These are phyloP conservation scores for Naganishia sp. DNA, from an alignment of 1,284 basidiomycete genomes.

Conservation along the genomic window DNA sequence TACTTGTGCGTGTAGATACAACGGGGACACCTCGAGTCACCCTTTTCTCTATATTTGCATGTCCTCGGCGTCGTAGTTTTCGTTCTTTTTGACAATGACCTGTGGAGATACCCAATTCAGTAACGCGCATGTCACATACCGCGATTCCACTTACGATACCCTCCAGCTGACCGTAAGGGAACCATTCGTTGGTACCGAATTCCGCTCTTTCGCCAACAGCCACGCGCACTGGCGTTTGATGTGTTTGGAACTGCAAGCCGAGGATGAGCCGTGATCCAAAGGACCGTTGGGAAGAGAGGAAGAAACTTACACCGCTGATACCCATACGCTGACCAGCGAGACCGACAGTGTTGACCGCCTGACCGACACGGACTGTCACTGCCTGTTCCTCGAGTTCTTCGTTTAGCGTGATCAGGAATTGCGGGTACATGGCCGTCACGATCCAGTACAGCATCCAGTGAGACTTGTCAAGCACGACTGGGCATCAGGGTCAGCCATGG, in stretches of 20 bases:
- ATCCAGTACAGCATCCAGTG: constrained; percentile 99
- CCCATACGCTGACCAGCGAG: constrained; percentile 52
- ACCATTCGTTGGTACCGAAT: constrained; percentile 93
- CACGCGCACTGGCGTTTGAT: constrained; percentile 90
- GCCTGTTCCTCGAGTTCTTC: constrained; percentile 81
- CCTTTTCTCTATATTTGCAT: constrained; percentile 26
- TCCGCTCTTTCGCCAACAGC: constrained; percentile 93
- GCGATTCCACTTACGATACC: constrained; percentile 59
- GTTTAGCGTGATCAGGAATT: constrained; percentile 96
- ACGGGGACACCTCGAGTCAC: neutral
- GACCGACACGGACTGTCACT: constrained; percentile 92
- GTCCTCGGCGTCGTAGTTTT: constrained; percentile 52
- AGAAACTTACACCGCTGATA: constrained; percentile 53
- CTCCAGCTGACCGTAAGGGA: constrained; percentile 87
- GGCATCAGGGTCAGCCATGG: constrained; percentile 1
- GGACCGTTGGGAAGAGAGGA: constrained; percentile 32
- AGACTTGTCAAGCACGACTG: constrained; percentile 87
- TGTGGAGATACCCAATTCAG: neutral
- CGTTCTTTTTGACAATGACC: constrained; percentile 45
- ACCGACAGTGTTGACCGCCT: constrained; percentile 60
- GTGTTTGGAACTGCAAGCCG: constrained; percentile 77
- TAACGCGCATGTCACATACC: neutral
- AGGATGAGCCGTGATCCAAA: neutral
- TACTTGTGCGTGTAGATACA: constrained; percentile 2
- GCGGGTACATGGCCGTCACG: constrained; percentile 92